These are phyloP conservation scores for Penicillium sp. DNA, from an alignment of 2,329 filamentous ascomycete genomes.

Conservation along the genomic window DNA sequence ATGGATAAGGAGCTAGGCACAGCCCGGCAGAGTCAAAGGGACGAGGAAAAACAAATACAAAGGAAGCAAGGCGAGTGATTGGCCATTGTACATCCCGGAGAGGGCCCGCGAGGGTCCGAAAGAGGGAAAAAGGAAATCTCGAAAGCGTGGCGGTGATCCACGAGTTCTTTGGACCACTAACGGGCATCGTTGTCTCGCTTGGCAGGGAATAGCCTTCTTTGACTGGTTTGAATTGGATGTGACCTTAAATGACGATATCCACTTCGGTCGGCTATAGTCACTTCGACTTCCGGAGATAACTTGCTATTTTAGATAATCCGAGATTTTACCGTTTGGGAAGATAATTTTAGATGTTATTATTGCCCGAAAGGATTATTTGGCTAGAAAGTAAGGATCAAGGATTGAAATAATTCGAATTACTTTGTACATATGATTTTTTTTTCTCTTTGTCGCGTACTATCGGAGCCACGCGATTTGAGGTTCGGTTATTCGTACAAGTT, in stretches of 20 bases:
- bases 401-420: not conserved
- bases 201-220: not conserved
- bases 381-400: not conserved
- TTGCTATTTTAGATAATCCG: not conserved
- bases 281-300: not conserved
- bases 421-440: not conserved
- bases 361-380: too few relatives aligned
- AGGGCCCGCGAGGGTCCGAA: not conserved
- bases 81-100: not conserved
- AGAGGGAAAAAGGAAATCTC: not conserved
- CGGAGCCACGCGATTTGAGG: conserved; percentile 1
- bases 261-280: conserved; percentile 7
- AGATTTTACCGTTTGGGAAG: not conserved
- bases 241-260: conserved; percentile 5
- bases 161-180: conserved; percentile 10
- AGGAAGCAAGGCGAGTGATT: conserved; percentile 9
- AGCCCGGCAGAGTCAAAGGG: conserved; percentile 23
- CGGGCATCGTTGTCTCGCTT: conserved; percentile 10
- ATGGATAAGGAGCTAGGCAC: conserved; percentile 1
- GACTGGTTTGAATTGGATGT: conserved; percentile 1
- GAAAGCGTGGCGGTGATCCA: conserved; percentile 21
- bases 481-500: conserved; percentile 2
- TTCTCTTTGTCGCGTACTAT: not conserved
- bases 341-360: conserved; percentile 1
- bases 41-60: conserved; percentile 10